A percentile compares a stretch with the other conserved stretches of the same genome.
phyloP scores from a whole-genome alignment of 331 rosid genomes.

The Erythrophleum ivorense region DNA sequence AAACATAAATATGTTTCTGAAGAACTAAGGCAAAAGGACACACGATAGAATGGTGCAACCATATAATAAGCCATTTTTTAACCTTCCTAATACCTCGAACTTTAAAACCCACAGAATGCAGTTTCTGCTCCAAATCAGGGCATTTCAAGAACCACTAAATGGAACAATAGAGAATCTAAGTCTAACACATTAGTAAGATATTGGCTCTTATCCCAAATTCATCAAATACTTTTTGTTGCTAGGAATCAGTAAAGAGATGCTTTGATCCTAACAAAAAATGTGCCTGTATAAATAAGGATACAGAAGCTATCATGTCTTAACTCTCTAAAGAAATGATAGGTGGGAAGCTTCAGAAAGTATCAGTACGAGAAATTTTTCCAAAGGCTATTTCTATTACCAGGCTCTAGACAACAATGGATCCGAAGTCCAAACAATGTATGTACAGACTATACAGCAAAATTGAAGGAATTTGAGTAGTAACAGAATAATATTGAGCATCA shows the following conservation, averaged over 20 bases:
- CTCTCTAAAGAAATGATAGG: background rate
- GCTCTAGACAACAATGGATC: slow-evolving; percentile 15
- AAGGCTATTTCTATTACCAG: slow-evolving; percentile 11
- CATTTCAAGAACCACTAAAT: slow-evolving; percentile 17
- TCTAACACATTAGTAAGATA: background rate
- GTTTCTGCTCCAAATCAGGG: slow-evolving; percentile 28
- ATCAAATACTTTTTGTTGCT: background rate
- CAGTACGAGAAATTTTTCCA: background rate
- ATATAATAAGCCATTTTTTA: background rate
- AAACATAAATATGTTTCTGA: slow-evolving; percentile 1
- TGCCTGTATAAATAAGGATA: background rate
- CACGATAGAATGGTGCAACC: background rate
- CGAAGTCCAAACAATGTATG: background rate
- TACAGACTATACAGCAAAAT: background rate
- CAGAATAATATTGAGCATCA: background rate
- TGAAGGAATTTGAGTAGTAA: background rate
- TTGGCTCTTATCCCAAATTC: background rate
- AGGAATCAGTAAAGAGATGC: slow-evolving; percentile 1
- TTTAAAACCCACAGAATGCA: slow-evolving; percentile 24
- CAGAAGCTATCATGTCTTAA: background rate
- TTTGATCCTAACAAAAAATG: background rate
- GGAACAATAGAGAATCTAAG: background rate
- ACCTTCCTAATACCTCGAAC: slow-evolving; percentile 6
- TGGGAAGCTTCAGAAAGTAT: slow-evolving; percentile 5
- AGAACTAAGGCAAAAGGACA: background rate